Evolutionary conservation across 2,329 filamentous ascomycete genomes (phyloP).

Genomic region (Dothideomycetes sp.): DNA sequence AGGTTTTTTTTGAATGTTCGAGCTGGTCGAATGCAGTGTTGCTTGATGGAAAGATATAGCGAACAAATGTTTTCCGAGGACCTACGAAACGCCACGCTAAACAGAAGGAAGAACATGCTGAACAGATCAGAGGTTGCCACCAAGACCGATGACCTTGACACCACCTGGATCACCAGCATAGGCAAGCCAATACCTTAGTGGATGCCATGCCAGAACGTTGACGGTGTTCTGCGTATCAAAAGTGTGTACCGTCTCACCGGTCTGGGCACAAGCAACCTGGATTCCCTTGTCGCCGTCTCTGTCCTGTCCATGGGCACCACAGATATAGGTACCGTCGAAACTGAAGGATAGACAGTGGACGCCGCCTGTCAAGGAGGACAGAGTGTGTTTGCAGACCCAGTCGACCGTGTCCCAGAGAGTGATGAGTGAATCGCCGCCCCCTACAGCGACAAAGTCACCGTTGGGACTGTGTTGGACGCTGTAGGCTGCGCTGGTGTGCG

Average conservation of each 20-base stretch:
- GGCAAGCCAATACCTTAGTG: constrained; percentile 62
- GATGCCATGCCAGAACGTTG: constrained; percentile 66
- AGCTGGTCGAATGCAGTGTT: too few species aligned
- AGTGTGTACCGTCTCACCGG: constrained; percentile 62
- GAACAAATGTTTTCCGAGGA: too few species aligned
- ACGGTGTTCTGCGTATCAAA: constrained; percentile 59
- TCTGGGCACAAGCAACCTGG: constrained; percentile 63
- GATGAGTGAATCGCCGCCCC: constrained; percentile 66
- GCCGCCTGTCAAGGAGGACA: constrained; percentile 59
- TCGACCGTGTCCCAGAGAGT: constrained; percentile 69
- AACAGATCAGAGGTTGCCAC: constrained; percentile 11
- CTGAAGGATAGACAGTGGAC: constrained; percentile 67
- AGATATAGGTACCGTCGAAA: constrained; percentile 67
- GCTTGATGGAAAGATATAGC: too few species aligned
- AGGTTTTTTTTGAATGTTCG: too few species aligned
- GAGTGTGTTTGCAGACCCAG: constrained; percentile 65
- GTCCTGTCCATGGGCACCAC: constrained; percentile 49
- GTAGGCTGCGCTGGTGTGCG: constrained; percentile 65
- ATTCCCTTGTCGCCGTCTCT: constrained; percentile 60
- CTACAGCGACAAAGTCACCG: constrained; percentile 63
- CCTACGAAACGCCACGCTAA: neutral
- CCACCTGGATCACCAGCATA: constrained; percentile 59
- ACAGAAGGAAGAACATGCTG: neutral
- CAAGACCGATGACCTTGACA: constrained; percentile 55
- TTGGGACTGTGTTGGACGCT: constrained; percentile 61